Evolutionary conservation across 768 basidiomycete genomes (phyloP).

Genomic region (Leccinum boreale): DNA sequence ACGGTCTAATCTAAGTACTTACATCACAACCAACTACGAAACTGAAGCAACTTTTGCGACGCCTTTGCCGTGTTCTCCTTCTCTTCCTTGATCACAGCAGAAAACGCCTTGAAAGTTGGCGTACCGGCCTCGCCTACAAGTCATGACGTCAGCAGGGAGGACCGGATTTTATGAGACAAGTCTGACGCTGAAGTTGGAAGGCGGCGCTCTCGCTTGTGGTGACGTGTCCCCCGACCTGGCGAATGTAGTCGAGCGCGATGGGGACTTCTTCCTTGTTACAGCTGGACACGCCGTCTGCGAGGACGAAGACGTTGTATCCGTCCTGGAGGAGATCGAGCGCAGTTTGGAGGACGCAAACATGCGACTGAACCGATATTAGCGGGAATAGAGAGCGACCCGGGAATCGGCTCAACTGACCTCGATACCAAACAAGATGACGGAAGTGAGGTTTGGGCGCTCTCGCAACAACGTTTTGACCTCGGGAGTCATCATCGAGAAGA

Average conservation of each 20-base stretch:
- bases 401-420: slow-evolving; percentile 51
- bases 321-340: slow-evolving; percentile 59
- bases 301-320: slow-evolving; percentile 57
- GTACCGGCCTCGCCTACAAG: slow-evolving; percentile 54
- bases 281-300: slow-evolving; percentile 84
- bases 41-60: slow-evolving; percentile 32
- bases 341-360: slow-evolving; percentile 88
- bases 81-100: slow-evolving; percentile 72
- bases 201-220: slow-evolving; percentile 79
- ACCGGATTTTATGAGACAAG: slow-evolving; percentile 6
- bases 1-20: too few species aligned
- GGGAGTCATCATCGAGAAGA: slow-evolving; percentile 83
- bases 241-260: slow-evolving; percentile 65
- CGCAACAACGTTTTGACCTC: slow-evolving; percentile 55
- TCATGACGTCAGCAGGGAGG: slow-evolving; percentile 10
- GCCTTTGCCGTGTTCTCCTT: slow-evolving; percentile 55
- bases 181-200: slow-evolving; percentile 69
- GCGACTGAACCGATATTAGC: slow-evolving; percentile 51
- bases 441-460: slow-evolving; percentile 45
- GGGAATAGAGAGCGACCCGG: neutral
- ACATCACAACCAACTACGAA: slow-evolving; percentile 21
- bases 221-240: slow-evolving; percentile 70
- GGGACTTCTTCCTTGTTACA: slow-evolving; percentile 79
- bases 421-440: slow-evolving; percentile 80
- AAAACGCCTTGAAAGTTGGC: slow-evolving; percentile 70